phyloP scores from a whole-genome alignment of 1,284 basidiomycete genomes.

The Lentinus polychrous region DNA sequence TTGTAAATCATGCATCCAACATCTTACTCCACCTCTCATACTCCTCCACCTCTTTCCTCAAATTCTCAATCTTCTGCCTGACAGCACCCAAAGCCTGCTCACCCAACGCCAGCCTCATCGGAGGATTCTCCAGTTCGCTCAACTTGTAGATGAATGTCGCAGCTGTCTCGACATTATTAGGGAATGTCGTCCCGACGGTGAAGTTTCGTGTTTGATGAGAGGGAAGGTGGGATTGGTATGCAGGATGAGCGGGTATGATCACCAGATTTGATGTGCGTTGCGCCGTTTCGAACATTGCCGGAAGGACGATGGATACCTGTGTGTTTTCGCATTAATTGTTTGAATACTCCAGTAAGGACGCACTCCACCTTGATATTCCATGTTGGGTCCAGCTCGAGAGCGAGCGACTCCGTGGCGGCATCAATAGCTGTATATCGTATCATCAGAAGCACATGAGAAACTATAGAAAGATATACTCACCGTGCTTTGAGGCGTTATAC shows the following conservation, averaged over 20 bases:
- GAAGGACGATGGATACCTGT: slow-evolving; percentile 7
- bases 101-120: slow-evolving; percentile 1
- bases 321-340: background rate
- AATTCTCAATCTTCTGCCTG: background rate
- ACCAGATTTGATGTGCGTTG: background rate
- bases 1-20: too few species aligned
- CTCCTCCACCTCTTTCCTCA: background rate
- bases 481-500: slow-evolving; percentile 22
- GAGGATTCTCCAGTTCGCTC: slow-evolving; percentile 1
- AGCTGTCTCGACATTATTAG: background rate
- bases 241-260: background rate
- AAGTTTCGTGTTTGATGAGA: background rate
- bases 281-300: slow-evolving; percentile 6
- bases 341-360: background rate
- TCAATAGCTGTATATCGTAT: slow-evolving; percentile 20
- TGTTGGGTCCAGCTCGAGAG: slow-evolving; percentile 27
- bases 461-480: slow-evolving; percentile 1
- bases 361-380: slow-evolving; percentile 35
- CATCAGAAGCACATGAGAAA: background rate
- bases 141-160: background rate
- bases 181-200: background rate
- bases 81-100: background rate
- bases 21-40: slow-evolving; percentile 1
- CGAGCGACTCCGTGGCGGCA: slow-evolving; percentile 26
- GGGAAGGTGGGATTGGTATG: background rate